Base-by-base conservation (phyloP, 148 eudicot species). In the Cornus kousa region DNA sequence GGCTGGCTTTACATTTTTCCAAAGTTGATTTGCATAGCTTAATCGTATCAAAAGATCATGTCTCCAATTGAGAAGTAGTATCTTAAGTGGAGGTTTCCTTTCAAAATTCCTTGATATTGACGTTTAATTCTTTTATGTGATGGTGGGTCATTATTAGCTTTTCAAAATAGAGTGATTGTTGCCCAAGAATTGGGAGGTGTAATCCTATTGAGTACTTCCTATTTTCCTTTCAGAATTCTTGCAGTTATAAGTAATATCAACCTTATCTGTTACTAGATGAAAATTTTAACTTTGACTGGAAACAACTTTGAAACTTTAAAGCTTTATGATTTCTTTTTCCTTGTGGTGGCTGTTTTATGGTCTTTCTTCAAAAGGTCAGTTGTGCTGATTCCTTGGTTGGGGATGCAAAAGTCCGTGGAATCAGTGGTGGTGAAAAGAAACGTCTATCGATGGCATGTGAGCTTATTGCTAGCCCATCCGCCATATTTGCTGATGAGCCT, bases 401-500 rank as follows among this genome's bases (percentile, higher is more conserved):
- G 78, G 98, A 96, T 90, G 95, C 99, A 84, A 96, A 94, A 87
- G 95, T 94, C 69, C 99, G 99, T 43, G 99, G 99, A 37, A 92
- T 96, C 62, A 96, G 99, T 87, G 99, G 99, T 1, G 99, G 99
- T 76, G 99, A 96, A 86, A 96, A 90, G 90, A 96, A 96, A 80
- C 93, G 99, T 70, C 81, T 96, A 81, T 87, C 98, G 80, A 74
- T 96, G 85, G 99, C 98, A 39, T 96, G 99, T 77, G 99, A 96
- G 77, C 87, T 96, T 62, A 96, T 96, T 80, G 97, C 99, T 74
- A 96, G 98, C 80, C 99, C 99, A 53, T 96, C 99, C 0, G 97
- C 94, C 83, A 92, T 96, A 81, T 96, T 96, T 87, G 99, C 99
- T 73, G 99, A 96, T 89, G 99, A 96, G 82, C 99, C 99, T 7